Evolutionary conservation across 352 stramenopile genomes (phyloP), one percentile per base, ranked within the genome.

Genomic region (Phytopythium delawarense): DNA sequence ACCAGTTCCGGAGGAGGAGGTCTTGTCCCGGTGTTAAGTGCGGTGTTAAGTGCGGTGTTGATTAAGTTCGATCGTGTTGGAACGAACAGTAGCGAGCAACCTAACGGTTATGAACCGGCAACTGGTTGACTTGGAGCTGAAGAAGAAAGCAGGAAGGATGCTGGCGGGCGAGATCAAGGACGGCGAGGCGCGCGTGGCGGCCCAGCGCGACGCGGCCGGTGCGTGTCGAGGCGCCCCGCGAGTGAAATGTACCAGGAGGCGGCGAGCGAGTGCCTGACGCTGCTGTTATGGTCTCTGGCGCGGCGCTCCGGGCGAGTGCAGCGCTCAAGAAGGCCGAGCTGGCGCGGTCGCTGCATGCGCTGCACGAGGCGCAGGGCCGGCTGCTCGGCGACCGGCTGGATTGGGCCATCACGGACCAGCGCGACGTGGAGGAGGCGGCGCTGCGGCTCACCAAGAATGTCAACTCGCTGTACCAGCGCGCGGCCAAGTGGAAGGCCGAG

Each of bases 401-500:
- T 40, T 59, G 67, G 15, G 76, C 78, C 18, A 85, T 89, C 44
- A 20, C 64, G 9, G 46, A 81, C 56, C 81, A 91, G 69, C 73
- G 78, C 12, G 69, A 72, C 46, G 79, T 89, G 20, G 81, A 91
- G 57, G 69, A 83, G 40, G 78, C 85, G 56, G 75, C 76, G 35
- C 72, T 88, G 30, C 50, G 62, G n/a, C 81, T 88, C 54, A 78
- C 70, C 23, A 88, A 88, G 64, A 84, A 75, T 56, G 76, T 85
- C 53, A 87, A 79, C 50, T 67, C 48, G 40, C 57, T 88, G 44
- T 84, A 87, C 57, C 78, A 87, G 51, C 75, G 79, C 39, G 74
- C 79, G 7, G 70, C 71, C 34, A 88, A 86, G 67, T 90, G 78
- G 78, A 88, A 87, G 56, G 59, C 75, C 1, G 81, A 91, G 56